Conservation (phyloP, 305 asterid genomes). For the Fraxinus dipetala region DNA sequence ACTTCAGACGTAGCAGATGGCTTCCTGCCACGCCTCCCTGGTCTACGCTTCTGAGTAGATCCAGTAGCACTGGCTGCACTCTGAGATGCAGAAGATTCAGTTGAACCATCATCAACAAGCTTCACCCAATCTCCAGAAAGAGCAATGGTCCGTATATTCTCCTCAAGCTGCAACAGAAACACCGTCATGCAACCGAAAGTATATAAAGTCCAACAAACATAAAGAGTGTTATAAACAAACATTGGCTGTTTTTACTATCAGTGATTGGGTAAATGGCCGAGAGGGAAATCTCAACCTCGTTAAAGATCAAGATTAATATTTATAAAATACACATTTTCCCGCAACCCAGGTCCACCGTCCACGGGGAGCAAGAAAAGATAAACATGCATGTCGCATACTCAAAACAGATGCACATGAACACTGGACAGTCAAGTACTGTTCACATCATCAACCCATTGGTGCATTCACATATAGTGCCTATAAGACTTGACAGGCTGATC, state of each 20-base stretch:
- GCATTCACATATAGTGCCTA: conserved; percentile 14
- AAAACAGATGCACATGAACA: conserved; percentile 1
- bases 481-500: conserved; percentile 9
- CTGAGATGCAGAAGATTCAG: conserved; percentile 49
- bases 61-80: conserved; percentile 52
- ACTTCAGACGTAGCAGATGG: conserved; percentile 46
- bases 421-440: conserved; percentile 14
- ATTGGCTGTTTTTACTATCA: background rate
- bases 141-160: conserved; percentile 71
- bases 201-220: conserved; percentile 16
- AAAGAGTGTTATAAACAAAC: conserved; percentile 3
- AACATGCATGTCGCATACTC: conserved; percentile 4
- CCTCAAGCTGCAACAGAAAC: conserved; percentile 66
- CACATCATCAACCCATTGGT: conserved; percentile 9
- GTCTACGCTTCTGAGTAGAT: conserved; percentile 72
- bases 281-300: background rate
- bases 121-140: conserved; percentile 80
- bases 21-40: conserved; percentile 89
- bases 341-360: conserved; percentile 7
- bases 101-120: conserved; percentile 56
- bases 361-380: conserved; percentile 18
- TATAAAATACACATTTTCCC: background rate
- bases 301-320: background rate
- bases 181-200: conserved; percentile 28
- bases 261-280: background rate